Conservation (phyloP, 202 grass and related monocot species). For the Schoenoplectus triqueter region DNA sequence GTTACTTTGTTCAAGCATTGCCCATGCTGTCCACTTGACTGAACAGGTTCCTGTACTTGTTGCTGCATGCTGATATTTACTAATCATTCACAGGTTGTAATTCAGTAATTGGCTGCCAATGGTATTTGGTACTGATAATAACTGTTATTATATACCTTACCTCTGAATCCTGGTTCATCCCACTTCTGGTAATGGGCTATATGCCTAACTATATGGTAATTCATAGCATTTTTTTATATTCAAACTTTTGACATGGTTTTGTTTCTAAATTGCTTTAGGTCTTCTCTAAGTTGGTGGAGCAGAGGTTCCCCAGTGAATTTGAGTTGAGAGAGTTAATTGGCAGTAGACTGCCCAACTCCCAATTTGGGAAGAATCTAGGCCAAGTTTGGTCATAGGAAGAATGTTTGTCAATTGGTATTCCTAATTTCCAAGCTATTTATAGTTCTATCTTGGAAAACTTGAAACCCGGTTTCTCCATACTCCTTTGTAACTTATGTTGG, state of each 20-base stretch:
- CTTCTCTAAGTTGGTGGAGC: slow-evolving; percentile 86
- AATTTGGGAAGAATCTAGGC: slow-evolving; percentile 54
- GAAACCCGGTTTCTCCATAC: background rate
- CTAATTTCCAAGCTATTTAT: slow-evolving; percentile 33
- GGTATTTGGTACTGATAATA: background rate
- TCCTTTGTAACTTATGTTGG: background rate
- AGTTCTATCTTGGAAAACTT: slow-evolving; percentile 14
- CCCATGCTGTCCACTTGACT: background rate
- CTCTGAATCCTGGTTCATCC: background rate
- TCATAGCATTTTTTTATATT: background rate
- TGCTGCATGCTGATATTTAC: background rate
- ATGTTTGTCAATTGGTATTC: slow-evolving; percentile 16
- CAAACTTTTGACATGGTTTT: background rate
- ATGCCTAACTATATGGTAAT: background rate
- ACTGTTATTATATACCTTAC: background rate
- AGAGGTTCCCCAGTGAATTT: slow-evolving; percentile 87
- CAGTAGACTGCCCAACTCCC: slow-evolving; percentile 50
- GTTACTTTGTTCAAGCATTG: slow-evolving; percentile 1
- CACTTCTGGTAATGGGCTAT: background rate
- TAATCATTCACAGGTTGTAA: background rate
- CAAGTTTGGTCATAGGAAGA: slow-evolving; percentile 48
- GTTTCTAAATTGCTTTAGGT: slow-evolving; percentile 60
- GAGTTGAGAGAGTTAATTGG: slow-evolving; percentile 74
- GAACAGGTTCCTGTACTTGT: background rate
- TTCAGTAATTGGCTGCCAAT: background rate